Evolutionary conservation across 805 yeast genomes (phyloP).

Genomic region (Saccharomycopsis sp.): DNA sequence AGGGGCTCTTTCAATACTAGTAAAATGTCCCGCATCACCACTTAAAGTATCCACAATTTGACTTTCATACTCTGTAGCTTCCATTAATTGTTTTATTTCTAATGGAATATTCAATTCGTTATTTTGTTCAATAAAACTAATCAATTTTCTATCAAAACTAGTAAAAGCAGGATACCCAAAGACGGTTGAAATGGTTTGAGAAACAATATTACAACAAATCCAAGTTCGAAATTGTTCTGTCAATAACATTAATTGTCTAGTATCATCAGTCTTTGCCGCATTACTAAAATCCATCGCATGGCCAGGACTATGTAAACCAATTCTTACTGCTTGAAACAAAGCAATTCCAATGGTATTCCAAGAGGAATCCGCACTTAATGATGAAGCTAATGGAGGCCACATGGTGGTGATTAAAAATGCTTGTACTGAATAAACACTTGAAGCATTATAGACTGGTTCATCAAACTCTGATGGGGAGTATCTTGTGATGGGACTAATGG

Average conservation of each 20-base stretch:
- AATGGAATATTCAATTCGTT: conserved; percentile 36
- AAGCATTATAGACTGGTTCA: conserved; percentile 76
- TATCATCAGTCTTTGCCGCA: conserved; percentile 25
- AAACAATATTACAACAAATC: conserved; percentile 86
- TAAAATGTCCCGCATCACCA: conserved; percentile 19
- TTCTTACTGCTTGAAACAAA: conserved; percentile 81
- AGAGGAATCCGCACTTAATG: conserved; percentile 88
- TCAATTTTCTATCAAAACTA: conserved; percentile 63
- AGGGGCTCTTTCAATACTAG: conserved; percentile 66
- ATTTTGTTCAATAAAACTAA: conserved; percentile 30
- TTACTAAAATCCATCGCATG: conserved; percentile 42
- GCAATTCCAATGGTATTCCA: conserved; percentile 96
- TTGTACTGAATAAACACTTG: conserved; percentile 89
- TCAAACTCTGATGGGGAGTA: conserved; percentile 70
- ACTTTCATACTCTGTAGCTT: conserved; percentile 77
- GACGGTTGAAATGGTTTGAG: conserved; percentile 83
- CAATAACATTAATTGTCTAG: conserved; percentile 33
- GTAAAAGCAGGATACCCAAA: conserved; percentile 94
- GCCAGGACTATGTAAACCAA: conserved; percentile 83
- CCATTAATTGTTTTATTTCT: conserved; percentile 65
- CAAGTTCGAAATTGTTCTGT: conserved; percentile 83
- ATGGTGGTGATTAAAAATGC: conserved; percentile 80
- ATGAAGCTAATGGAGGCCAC: conserved; percentile 96
- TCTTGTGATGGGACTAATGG: conserved; percentile 83
- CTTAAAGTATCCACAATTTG: conserved; percentile 64